A percentile compares a stretch with the other conserved stretches of the same genome.
Conservation (phyloP, 2,329 filamentous ascomycete genomes). For the Daldinia sp. region DNA sequence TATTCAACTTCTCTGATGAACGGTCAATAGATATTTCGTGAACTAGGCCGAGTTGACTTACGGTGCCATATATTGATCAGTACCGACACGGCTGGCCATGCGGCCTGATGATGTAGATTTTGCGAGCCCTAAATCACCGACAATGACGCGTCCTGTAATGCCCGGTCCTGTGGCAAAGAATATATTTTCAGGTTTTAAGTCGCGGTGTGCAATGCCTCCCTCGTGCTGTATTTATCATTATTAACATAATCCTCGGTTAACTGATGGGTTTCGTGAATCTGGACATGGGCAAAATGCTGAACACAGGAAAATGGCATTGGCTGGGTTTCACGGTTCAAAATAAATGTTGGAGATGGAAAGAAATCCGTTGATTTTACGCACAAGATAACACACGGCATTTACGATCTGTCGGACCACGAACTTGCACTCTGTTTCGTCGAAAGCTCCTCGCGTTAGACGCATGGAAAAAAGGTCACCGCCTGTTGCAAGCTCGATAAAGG, state of each 20-base stretch:
- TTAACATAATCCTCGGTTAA: neutral
- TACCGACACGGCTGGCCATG: conserved; percentile 61
- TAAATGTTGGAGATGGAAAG: neutral
- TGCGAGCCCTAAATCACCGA: conserved; percentile 66
- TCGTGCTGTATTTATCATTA: conserved; percentile 50
- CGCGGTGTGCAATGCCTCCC: conserved; percentile 64
- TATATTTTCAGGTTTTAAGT: conserved; percentile 65
- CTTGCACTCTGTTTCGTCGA: conserved; percentile 59
- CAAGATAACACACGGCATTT: conserved; percentile 59
- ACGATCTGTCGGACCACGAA: conserved; percentile 63
- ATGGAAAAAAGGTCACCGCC: conserved; percentile 67
- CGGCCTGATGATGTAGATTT: conserved; percentile 57
- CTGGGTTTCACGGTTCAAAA: neutral
- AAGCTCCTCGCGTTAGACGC: conserved; percentile 52
- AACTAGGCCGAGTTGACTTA: conserved; percentile 51
- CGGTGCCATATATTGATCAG: conserved; percentile 63
- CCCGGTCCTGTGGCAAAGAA: conserved; percentile 62
- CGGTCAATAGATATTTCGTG: conserved; percentile 16
- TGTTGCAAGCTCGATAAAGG: conserved; percentile 68
- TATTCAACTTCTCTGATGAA: conserved; percentile 56
- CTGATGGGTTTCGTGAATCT: neutral
- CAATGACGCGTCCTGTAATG: conserved; percentile 59
- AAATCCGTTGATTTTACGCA: conserved; percentile 3
- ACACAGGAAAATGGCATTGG: neutral
- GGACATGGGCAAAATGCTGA: neutral